Percentiles rank a stretch among this genome's conserved stretches.
Conservation (phyloP, 352 stramenopile species). For the Phytophthora hybrid region DNA sequence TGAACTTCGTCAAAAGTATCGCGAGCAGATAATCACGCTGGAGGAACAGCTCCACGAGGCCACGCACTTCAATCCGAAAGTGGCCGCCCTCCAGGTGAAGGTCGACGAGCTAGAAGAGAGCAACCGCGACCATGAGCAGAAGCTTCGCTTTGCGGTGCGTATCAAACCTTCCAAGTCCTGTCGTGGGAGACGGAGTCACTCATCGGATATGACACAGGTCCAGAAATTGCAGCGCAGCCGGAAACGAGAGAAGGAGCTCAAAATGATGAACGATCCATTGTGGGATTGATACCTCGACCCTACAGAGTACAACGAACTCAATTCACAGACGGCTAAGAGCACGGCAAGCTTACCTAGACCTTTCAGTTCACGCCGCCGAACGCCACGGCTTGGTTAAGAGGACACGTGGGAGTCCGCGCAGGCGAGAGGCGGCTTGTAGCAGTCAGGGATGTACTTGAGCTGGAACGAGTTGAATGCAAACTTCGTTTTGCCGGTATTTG, state of each 20-base stretch:
- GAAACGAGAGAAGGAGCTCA: constrained; percentile 72
- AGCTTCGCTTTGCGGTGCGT: constrained; percentile 68
- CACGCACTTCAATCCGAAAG: constrained; percentile 57
- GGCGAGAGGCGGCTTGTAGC: constrained; percentile 91
- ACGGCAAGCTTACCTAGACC: constrained; percentile 20
- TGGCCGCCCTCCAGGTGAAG: constrained; percentile 50
- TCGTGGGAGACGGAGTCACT: neutral
- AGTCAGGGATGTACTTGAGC: constrained; percentile 96
- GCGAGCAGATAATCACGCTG: constrained; percentile 49
- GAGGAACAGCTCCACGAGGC: constrained; percentile 58
- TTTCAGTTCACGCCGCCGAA: constrained; percentile 13
- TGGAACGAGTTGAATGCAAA: constrained; percentile 98
- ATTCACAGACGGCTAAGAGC: constrained; percentile 21
- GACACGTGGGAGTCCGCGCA: constrained; percentile 80
- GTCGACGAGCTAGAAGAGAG: constrained; percentile 51
- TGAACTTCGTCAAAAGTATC: constrained; percentile 60
- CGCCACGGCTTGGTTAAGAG: constrained; percentile 50
- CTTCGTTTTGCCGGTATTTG: constrained; percentile 91
- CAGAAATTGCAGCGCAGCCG: constrained; percentile 81
- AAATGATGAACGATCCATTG: constrained; percentile 71
- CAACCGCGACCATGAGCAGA: constrained; percentile 61
- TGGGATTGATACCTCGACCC: constrained; percentile 55
- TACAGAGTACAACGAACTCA: constrained; percentile 38
- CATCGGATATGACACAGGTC: constrained; percentile 40
- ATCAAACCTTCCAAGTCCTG: constrained; percentile 3